Evolutionary conservation across 2,329 filamentous ascomycete species (phyloP), one percentile per base, ranked within the genome.

Genomic region (Neonectria coccinea): DNA sequence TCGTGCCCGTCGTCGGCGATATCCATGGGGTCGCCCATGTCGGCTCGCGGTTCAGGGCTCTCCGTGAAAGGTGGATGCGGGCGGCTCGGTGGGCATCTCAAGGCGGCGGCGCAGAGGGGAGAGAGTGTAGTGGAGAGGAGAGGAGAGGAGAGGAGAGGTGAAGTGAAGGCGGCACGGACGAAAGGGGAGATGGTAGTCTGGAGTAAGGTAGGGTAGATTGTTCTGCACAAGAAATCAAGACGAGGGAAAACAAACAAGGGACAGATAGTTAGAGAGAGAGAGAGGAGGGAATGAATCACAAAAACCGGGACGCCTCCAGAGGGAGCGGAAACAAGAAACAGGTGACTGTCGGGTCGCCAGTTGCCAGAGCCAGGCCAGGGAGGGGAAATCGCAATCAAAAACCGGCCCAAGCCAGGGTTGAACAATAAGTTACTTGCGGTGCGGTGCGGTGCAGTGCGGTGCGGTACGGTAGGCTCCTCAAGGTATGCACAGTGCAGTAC

Each of bases 301-400:
- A 59, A 65, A 60, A 51, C 59, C 48, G 68, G 42, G 57, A 56
- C 59, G 53, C 31, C 39, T 39, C 36, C 16, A 39, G 36, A 70
- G 67, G 66, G 70, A 71, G 61, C 54, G 64, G 68, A 65, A 73
- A 70, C 70, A 72, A 65, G 68, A 65, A 73, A 70, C 70, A 72
- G 71, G 71, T 70, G 70, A 72, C 64, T 65, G 63, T 44, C 48
- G 39, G 59, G 56, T 55, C 66, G 65, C 45, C 56, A 59, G 47
- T 39, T 39, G 60, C 54, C 54, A 58, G 45, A 20, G 59, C 48
- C 54, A 47, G 48, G 50, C 60, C 59, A 71, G 71, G 71, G 71
- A 74, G 71, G 67, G 67, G 69, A 44, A 70, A 71, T 70, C 56
- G 72, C 68, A 73, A 73, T 73, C 62, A 74, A 73, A 73, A 72